Evolutionary conservation across 768 basidiomycete species (phyloP).

Genomic region (Tricholoma saponaceum): DNA sequence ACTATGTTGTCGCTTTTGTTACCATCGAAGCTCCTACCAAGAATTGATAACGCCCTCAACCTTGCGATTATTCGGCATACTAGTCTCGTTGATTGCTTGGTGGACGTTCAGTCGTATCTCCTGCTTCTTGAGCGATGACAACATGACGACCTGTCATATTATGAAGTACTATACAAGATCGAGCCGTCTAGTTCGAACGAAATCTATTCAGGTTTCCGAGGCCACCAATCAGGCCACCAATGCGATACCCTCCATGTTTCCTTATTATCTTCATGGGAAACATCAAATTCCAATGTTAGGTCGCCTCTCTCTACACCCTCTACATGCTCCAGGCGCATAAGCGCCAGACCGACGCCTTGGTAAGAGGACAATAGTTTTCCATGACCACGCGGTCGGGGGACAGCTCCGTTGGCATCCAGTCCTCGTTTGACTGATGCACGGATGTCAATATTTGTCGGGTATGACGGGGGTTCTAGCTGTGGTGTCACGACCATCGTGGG

Average conservation of each 20-base stretch:
- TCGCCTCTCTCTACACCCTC: constrained; percentile 48
- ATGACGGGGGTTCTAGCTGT: constrained; percentile 17
- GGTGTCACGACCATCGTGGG: constrained; percentile 8
- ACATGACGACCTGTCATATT: not conserved
- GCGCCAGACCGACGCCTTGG: constrained; percentile 65
- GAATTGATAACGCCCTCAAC: not conserved
- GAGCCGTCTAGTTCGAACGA: not conserved
- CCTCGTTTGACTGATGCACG: constrained; percentile 23
- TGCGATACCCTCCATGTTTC: constrained; percentile 46
- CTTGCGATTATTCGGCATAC: not conserved
- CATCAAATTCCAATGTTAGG: constrained; percentile 36
- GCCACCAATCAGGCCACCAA: constrained; percentile 72
- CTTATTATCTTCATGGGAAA: constrained; percentile 22
- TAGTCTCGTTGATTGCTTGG: too few relatives aligned
- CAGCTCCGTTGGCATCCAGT: constrained; percentile 21
- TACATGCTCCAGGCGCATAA: constrained; percentile 77
- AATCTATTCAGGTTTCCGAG: constrained; percentile 21
- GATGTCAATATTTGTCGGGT: constrained; percentile 35
- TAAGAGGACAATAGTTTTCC: constrained; percentile 70
- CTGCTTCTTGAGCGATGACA: not conserved
- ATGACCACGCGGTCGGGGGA: constrained; percentile 61
- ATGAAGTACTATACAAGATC: not conserved
- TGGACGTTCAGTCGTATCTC: not conserved
- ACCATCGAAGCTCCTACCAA: constrained; percentile 42
- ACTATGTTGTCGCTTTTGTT: constrained; percentile 69